A percentile compares a stretch with the other conserved stretches of the same genome.
Evolutionary conservation across 2,329 filamentous ascomycete genomes (phyloP).

Genomic region (Fusarium goolgardi): DNA sequence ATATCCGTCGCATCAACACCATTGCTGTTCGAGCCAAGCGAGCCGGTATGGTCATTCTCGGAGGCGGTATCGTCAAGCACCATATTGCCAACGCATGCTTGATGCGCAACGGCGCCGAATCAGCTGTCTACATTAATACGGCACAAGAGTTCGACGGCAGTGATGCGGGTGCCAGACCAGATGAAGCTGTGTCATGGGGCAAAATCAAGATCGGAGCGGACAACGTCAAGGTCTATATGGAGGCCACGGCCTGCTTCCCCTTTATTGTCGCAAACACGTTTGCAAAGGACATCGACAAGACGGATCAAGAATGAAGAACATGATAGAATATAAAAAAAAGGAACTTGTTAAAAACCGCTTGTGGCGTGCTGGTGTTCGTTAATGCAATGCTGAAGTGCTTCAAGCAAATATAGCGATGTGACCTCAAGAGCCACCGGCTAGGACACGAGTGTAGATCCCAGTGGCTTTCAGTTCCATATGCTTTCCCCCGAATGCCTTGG

Average conservation of each 20-base stretch:
- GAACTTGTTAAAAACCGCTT: not conserved
- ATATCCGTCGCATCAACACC: constrained; percentile 93
- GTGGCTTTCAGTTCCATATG: not conserved
- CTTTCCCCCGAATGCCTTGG: not conserved
- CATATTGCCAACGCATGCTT: constrained; percentile 98
- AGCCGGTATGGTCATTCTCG: constrained; percentile 94
- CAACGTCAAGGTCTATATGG: constrained; percentile 82
- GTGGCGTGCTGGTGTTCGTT: not conserved
- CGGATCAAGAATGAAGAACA: constrained; percentile 17
- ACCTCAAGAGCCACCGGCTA: not conserved
- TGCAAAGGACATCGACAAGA: constrained; percentile 61
- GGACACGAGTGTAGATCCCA: not conserved
- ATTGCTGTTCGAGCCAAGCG: constrained; percentile 87
- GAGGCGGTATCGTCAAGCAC: constrained; percentile 96
- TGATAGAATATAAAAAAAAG: constrained; percentile 6
- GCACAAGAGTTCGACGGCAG: constrained; percentile 97
- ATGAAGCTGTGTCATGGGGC: constrained; percentile 98
- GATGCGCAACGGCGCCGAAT: constrained; percentile 98
- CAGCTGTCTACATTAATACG: constrained; percentile 97
- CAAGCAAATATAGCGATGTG: no score
- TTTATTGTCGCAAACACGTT: constrained; percentile 76
- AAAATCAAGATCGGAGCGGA: constrained; percentile 94
- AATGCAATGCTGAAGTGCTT: not conserved
- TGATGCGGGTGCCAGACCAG: constrained; percentile 92
- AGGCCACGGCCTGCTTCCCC: constrained; percentile 73